These are phyloP conservation scores for Fomitopsis betulina DNA, from an alignment of 1,284 basidiomycete species.

Conservation along the genomic window DNA sequence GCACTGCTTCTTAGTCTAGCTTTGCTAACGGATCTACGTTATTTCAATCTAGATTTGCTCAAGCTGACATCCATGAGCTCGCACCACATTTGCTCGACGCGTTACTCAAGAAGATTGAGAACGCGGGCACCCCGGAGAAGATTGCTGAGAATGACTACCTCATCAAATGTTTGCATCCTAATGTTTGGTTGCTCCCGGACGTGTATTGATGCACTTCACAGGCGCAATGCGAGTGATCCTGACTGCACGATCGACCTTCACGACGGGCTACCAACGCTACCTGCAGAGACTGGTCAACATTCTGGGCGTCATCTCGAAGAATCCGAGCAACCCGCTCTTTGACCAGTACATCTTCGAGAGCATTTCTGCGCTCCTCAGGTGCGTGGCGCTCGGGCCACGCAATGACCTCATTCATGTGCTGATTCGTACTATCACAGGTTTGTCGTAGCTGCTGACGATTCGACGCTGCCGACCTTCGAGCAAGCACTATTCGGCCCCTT, in stretches of 20 bases:
- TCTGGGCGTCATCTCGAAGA: constrained; percentile 85
- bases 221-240: constrained; percentile 93
- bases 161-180: constrained; percentile 82
- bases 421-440: constrained; percentile 47
- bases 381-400: constrained; percentile 9
- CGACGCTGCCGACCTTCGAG: constrained; percentile 77
- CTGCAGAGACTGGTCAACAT: constrained; percentile 79
- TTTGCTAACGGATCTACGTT: neutral
- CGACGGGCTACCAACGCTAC: constrained; percentile 62
- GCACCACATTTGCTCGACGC: constrained; percentile 76
- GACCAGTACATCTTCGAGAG: constrained; percentile 98
- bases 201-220: constrained; percentile 25
- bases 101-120: constrained; percentile 80
- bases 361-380: constrained; percentile 89
- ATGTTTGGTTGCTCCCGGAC: neutral
- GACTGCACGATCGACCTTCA: constrained; percentile 79
- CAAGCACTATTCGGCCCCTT: constrained; percentile 83
- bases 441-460: constrained; percentile 66
- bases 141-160: constrained; percentile 97
- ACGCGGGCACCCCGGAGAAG: constrained; percentile 85
- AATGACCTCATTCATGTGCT: neutral
- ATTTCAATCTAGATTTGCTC: constrained; percentile 62
- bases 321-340: constrained; percentile 96
- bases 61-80: constrained; percentile 82
- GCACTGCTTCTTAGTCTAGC: neutral